These are phyloP conservation scores for Nitzschia sp. DNA, from an alignment of 108 stramenopile species.

Conservation along the genomic window DNA sequence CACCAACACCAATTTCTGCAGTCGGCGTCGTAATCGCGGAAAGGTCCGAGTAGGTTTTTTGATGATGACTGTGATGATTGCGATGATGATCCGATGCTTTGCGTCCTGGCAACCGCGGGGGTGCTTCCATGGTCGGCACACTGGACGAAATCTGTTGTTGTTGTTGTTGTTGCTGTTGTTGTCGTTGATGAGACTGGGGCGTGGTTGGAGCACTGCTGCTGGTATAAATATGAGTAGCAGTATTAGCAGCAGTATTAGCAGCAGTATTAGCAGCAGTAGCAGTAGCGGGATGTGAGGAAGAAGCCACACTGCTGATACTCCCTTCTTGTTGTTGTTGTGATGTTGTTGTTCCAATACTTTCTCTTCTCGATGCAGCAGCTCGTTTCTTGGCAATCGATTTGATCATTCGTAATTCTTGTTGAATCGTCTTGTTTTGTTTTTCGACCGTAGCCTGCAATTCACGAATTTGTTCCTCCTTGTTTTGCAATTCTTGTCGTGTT, in stretches of 20 bases:
- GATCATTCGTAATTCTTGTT: constrained; percentile 10
- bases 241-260: too few species aligned
- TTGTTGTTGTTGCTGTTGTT: not conserved
- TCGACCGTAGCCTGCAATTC: constrained; percentile 2
- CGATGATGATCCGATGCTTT: constrained; percentile 7
- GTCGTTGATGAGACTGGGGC: too few species aligned
- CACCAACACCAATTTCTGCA: too few species aligned
- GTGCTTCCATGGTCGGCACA: constrained; percentile 5
- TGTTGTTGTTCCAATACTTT: not conserved
- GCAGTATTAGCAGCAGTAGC: too few species aligned
- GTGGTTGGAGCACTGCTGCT: too few species aligned
- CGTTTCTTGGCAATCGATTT: constrained; percentile 23
- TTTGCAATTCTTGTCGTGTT: not conserved
- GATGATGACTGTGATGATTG: too few species aligned
- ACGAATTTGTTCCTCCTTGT: constrained; percentile 1
- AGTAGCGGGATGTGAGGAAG: not conserved
- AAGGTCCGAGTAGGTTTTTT: too few species aligned
- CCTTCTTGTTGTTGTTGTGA: too few species aligned
- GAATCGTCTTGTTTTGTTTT: constrained; percentile 18
- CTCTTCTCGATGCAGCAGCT: not conserved
- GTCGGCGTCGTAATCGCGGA: not conserved
- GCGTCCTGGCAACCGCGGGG: constrained; percentile 4
- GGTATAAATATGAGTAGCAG: too few species aligned
- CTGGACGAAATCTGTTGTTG: not conserved
- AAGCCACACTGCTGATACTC: not conserved